Evolutionary conservation across 73 alveolate genomes (phyloP), one percentile per base, ranked within the genome.

Genomic region (Symbiodinium natans): DNA sequence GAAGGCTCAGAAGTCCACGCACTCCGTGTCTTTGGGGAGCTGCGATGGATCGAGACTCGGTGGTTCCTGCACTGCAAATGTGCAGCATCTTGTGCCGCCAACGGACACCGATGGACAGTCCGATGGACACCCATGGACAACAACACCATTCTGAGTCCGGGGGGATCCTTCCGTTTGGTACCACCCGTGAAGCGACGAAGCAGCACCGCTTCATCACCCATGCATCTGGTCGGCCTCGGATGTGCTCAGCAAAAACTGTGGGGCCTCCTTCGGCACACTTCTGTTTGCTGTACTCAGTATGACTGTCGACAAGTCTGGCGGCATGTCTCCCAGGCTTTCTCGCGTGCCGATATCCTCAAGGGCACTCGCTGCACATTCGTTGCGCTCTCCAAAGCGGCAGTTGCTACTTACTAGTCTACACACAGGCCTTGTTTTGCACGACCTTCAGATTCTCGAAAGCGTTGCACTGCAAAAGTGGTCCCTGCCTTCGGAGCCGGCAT

Each of bases 171-270:
- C 71, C 95, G 86, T 9, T 63, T 63, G 73, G 95, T 52, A 71
- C 95, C 95, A 11, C 95, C 95, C 31, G 95, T 88, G 86, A 88
- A 88, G 41, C 95, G 95, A 63, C 95, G 95, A 15, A 88, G 84
- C 86, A 88, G 85, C 95, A 88, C 95, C 43, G 95, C 95, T 43
- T 88, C 95, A 41, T 88, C 95, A 2, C 95, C 95, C 86, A 88
- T 8, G 52, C 95, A 88, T 41, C 43, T 59, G 29, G 86, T 88
- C 25, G 95, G 95, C 95, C 95, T 88, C 41, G 42, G 85, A 34
- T n/a, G 41, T n/a, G 84, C 41, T 21, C 21, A 27, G 36, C 19
- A 10, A 74, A 11, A n/a, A n/a, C n/a, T n/a, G n/a, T n/a, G n/a
- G n/a, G n/a, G n/a, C n/a, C n/a, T n/a, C 27, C 31, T 56, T 56